Base-by-base conservation (phyloP, 495 filamentous ascomycete species). In the Tirmania nivea region DNA sequence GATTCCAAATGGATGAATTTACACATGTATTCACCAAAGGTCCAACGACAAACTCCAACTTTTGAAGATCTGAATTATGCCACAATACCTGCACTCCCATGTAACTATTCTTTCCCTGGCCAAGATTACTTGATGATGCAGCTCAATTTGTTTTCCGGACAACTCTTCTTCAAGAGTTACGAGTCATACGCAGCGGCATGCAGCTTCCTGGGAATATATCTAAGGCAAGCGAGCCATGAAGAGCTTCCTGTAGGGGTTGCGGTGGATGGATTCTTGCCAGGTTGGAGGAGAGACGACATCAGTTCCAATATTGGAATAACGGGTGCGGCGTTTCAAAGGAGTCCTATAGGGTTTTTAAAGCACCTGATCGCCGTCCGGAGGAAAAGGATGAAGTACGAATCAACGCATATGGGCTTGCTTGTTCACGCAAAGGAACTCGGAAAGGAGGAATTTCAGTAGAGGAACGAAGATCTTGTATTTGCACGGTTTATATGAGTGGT, bases 1-100 rank as follows among this genome's bases (percentile, higher is more conserved):
- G 20, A 53, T 34, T 68, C 63, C 2, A 56, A 51, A 0, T 10
- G 8, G 2, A 73, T 75, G 10, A 63, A 57, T 0, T 57, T 84
- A 34, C 76, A 80, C 52, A 21, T 79, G 1, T 85, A 84, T 63
- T 59, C 72, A 3, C 77, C 79, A 1, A 73, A 73, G 0, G 59
- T 71, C 1, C 77, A 67, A 51, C 58, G 69, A 21, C 60, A 57
- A 0, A 68, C 69, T 54, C 63, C 54, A 2, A 50, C 70, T 9
- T 62, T 80, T n/a, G 75, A 79, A 42, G 62, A 67, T 12, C 62
- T 80, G 0, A 57, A 57, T 2, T 62, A 73, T 17, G 75, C 63
- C 55, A 60, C 54, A 35, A 51, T 66, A 34, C 49, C 42, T 64
- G 5, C 12, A 0, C 39, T 45, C 12, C 25, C 1, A 7, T 31